These are phyloP conservation scores for Alternaria burnsii DNA, from an alignment of 2,329 filamentous ascomycete species.

Conservation along the genomic window DNA sequence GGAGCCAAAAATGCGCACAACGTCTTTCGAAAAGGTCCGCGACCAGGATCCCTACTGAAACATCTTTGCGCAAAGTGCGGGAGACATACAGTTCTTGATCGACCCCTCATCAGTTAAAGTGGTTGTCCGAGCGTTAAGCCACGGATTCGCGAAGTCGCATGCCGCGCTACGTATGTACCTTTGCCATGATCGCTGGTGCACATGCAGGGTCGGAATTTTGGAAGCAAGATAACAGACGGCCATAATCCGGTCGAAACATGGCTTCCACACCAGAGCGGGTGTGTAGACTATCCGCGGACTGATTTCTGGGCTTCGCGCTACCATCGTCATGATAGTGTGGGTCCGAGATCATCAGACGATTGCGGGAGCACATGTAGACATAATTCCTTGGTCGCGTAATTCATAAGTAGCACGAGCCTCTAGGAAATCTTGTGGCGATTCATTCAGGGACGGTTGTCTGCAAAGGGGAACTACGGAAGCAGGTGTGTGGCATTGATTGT, in stretches of 20 bases:
- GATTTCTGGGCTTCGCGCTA: conserved; percentile 22
- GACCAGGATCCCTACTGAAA: conserved; percentile 27
- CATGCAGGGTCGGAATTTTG: conserved; percentile 39
- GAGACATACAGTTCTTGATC: conserved; percentile 32
- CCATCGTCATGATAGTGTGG: conserved; percentile 23
- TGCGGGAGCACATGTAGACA: conserved; percentile 14
- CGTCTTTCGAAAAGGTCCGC: conserved; percentile 28
- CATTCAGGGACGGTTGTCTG: conserved; percentile 13
- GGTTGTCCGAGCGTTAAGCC: conserved; percentile 32
- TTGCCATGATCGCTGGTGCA: conserved; percentile 36
- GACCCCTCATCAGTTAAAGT: conserved; percentile 39
- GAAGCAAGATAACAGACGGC: conserved; percentile 20
- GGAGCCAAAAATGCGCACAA: conserved; percentile 26
- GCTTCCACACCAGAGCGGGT: conserved; percentile 7
- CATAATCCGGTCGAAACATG: conserved; percentile 5
- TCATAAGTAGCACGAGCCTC: conserved; percentile 14
- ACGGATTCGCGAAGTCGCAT: conserved; percentile 35
- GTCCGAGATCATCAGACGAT: conserved; percentile 18
- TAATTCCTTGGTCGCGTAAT: conserved; percentile 14
- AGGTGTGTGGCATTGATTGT: conserved; percentile 42
- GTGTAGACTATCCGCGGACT: conserved; percentile 10
- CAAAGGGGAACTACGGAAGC: conserved; percentile 19
- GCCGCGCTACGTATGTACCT: conserved; percentile 42
- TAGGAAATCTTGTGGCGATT: conserved; percentile 14
- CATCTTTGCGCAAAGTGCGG: conserved; percentile 41